These are phyloP conservation scores for Phytophthora uliginosa DNA, from an alignment of 352 stramenopile species.

Conservation along the genomic window DNA sequence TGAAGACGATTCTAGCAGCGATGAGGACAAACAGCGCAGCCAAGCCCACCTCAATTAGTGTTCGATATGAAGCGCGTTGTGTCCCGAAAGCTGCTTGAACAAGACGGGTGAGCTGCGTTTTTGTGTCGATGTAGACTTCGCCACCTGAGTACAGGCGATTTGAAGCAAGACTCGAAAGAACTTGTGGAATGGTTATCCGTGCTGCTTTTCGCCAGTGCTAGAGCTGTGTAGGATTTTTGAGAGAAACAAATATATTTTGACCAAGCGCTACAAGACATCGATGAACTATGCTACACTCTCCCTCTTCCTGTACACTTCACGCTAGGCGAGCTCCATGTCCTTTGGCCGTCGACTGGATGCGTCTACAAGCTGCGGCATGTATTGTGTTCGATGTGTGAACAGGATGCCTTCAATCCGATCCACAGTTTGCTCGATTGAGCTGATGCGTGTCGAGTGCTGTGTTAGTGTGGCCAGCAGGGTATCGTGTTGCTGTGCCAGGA, in stretches of 20 bases:
- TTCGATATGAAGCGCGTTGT: slow-evolving; percentile 12
- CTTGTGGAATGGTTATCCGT: neutral
- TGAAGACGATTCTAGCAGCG: neutral
- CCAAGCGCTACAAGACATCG: slow-evolving; percentile 22
- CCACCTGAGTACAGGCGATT: neutral
- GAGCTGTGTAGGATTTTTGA: slow-evolving; percentile 26
- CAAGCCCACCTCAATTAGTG: slow-evolving; percentile 28
- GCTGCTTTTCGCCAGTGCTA: neutral
- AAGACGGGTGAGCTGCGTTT: neutral
- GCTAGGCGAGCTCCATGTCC: slow-evolving; percentile 29
- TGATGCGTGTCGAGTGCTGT: slow-evolving; percentile 64
- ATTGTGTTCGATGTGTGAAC: slow-evolving; percentile 32
- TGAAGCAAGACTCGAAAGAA: slow-evolving; percentile 1
- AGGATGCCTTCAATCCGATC: slow-evolving; percentile 58
- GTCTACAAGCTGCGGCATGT: slow-evolving; percentile 20
- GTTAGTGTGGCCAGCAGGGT: slow-evolving; percentile 52
- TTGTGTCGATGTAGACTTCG: slow-evolving; percentile 14
- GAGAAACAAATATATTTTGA: slow-evolving; percentile 32
- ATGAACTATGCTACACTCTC: slow-evolving; percentile 29
- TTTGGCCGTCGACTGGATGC: slow-evolving; percentile 10
- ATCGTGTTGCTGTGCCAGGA: slow-evolving; percentile 66
- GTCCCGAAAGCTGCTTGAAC: neutral
- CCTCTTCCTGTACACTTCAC: slow-evolving; percentile 15
- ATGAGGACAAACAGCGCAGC: slow-evolving; percentile 6
- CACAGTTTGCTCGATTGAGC: slow-evolving; percentile 57